Evolutionary conservation across 768 basidiomycete genomes (phyloP).

Genomic region (Chalciporus pseudorubinellus): DNA sequence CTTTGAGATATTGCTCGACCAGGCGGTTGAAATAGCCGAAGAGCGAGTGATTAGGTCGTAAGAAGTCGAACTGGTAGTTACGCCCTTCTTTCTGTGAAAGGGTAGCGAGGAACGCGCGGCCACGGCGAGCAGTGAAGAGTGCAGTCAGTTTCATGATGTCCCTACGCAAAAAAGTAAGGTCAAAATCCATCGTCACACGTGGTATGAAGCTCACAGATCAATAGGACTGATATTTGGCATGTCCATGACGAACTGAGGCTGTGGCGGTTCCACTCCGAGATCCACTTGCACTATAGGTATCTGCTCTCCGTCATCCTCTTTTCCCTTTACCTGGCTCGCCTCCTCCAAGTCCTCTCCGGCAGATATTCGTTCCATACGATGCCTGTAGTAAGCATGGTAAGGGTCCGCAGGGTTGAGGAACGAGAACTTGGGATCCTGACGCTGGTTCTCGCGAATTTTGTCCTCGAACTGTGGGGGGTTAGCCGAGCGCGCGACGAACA

Average conservation of each 20-base stretch:
- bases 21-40: constrained; percentile 97
- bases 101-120: constrained; percentile 78
- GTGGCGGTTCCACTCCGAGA: constrained; percentile 72
- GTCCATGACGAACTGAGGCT: constrained; percentile 79
- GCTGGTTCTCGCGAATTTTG: constrained; percentile 95
- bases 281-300: constrained; percentile 46
- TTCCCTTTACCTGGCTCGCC: constrained; percentile 42
- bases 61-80: constrained; percentile 97
- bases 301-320: constrained; percentile 34
- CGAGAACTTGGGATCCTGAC: constrained; percentile 96
- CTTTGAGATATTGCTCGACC: constrained; percentile 93
- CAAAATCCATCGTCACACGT: not conserved
- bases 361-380: constrained; percentile 81
- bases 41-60: constrained; percentile 92
- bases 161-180: constrained; percentile 38
- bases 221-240: constrained; percentile 84
- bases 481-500: constrained; percentile 88
- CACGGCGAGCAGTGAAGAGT: constrained; percentile 90
- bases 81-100: constrained; percentile 87
- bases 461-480: constrained; percentile 93
- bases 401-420: constrained; percentile 97
- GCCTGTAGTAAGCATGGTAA: constrained; percentile 97
- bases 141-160: constrained; percentile 97
- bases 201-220: constrained; percentile 73
- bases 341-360: constrained; percentile 76